phyloP scores from a whole-genome alignment of 2,329 filamentous ascomycete genomes.

The Alternaria brassicae region DNA sequence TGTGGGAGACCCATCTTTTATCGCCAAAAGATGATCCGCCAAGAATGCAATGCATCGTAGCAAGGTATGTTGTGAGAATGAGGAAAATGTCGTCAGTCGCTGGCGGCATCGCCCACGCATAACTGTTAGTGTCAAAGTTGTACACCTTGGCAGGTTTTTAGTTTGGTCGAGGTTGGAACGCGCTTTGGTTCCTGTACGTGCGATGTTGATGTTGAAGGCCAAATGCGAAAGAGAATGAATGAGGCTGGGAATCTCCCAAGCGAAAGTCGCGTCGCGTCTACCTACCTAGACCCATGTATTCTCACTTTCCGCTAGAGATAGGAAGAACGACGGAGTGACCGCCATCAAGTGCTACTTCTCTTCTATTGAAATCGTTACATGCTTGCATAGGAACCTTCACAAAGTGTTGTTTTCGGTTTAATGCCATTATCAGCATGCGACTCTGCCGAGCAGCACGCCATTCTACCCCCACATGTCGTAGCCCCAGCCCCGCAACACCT shows the following conservation, averaged over 20 bases:
- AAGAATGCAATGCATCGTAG: not conserved
- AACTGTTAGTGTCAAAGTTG: not conserved
- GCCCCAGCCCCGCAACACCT: constrained; percentile 23
- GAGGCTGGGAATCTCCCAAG: not conserved
- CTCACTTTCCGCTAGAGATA: not conserved
- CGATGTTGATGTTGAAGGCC: not conserved
- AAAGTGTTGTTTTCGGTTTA: not conserved
- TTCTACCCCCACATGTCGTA: constrained; percentile 31
- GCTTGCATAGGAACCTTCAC: too few species aligned
- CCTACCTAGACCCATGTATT: too few species aligned
- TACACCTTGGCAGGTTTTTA: not conserved
- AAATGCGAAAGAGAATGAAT: not conserved
- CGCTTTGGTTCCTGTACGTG: not conserved
- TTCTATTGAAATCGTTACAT: not conserved
- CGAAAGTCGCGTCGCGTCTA: not conserved
- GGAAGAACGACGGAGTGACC: not conserved
- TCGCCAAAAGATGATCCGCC: not conserved
- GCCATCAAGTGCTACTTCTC: not conserved
- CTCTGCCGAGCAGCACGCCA: constrained; percentile 25
- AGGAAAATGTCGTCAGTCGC: constrained; percentile 6
- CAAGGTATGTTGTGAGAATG: constrained; percentile 3
- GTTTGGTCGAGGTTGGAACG: not conserved
- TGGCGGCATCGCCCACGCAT: not conserved
- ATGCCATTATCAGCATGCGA: not conserved
- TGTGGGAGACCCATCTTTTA: not conserved